These are phyloP conservation scores for Entomortierella beljakovae DNA, from an alignment of 192 early-diverging fungal genomes.

Conservation along the genomic window DNA sequence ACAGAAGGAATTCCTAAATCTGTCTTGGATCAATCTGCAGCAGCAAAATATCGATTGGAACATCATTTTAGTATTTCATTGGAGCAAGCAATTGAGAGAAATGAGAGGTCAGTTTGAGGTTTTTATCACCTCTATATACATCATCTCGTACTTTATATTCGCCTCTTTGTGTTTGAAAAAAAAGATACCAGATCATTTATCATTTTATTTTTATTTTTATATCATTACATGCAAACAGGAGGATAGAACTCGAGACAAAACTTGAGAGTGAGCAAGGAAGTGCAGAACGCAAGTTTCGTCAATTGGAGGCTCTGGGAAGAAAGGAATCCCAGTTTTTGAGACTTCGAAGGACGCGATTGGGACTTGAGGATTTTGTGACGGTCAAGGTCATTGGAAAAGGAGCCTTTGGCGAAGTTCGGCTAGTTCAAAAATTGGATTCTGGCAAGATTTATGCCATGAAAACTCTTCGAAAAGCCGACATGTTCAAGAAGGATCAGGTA, in stretches of 20 bases:
- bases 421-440: slow-evolving; percentile 96
- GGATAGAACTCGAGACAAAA: slow-evolving; percentile 81
- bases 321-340: slow-evolving; percentile 97
- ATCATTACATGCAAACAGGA: background rate
- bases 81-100: slow-evolving; percentile 89
- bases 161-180: background rate
- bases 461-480: slow-evolving; percentile 94
- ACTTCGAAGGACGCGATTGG: slow-evolving; percentile 88
- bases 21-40: slow-evolving; percentile 87
- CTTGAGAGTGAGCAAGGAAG: slow-evolving; percentile 80
- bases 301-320: slow-evolving; percentile 79
- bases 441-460: slow-evolving; percentile 99
- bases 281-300: slow-evolving; percentile 90
- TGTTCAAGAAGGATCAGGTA: slow-evolving; percentile 98
- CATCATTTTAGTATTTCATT: slow-evolving; percentile 93
- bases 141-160: background rate
- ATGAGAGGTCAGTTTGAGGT: slow-evolving; percentile 64
- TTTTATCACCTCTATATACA: background rate
- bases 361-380: slow-evolving; percentile 93
- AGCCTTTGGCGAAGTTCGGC: slow-evolving; percentile 97
- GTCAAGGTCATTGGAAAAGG: slow-evolving; percentile 99
- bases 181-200: background rate
- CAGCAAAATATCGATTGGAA: slow-evolving; percentile 92
- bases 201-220: background rate
- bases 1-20: slow-evolving; percentile 81